Percentiles rank a stretch among this genome's conserved stretches.
Conservation (phyloP, 331 rosid genomes). For the Telfairia occidentalis region DNA sequence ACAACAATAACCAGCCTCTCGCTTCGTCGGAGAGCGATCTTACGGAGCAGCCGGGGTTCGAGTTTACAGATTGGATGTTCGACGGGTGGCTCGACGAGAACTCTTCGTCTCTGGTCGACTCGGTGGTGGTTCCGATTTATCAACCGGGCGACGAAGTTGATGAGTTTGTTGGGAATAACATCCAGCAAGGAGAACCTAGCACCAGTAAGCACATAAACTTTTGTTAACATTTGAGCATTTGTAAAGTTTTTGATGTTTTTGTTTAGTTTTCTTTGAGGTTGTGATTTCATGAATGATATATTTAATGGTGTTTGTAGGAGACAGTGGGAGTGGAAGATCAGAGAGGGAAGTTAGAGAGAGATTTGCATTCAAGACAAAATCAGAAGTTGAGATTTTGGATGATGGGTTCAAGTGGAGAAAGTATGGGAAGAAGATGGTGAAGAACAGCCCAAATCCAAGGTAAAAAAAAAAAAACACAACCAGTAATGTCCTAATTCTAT, state of each 20-base stretch:
- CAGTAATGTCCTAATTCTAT: not conserved
- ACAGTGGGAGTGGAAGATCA: conserved; percentile 7
- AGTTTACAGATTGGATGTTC: conserved; percentile 35
- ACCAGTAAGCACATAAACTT: conserved; percentile 29
- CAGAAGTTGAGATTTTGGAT: conserved; percentile 62
- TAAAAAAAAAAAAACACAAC: not conserved
- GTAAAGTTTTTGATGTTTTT: not conserved
- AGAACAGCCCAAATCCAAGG: conserved; percentile 87
- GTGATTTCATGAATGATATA: not conserved
- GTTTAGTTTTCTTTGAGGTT: too few relatives aligned
- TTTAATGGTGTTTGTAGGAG: conserved; percentile 24
- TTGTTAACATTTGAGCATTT: not conserved
- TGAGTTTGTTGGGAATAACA: conserved; percentile 25
- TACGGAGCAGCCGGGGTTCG: conserved; percentile 23
- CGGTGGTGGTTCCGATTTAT: conserved; percentile 18
- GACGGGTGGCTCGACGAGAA: conserved; percentile 32
- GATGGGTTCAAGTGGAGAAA: conserved; percentile 87
- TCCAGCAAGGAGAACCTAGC: conserved; percentile 24
- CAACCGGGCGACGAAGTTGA: conserved; percentile 22
- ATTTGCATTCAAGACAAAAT: conserved; percentile 53
- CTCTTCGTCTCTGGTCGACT: conserved; percentile 15
- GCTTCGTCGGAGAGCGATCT: conserved; percentile 24
- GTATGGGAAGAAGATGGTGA: conserved; percentile 84
- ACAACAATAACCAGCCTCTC: conserved; percentile 15
- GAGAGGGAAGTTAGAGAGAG: conserved; percentile 33